These are phyloP conservation scores for Sequoia sempervirens DNA, from an alignment of 75 land plant species.

Conservation along the genomic window DNA sequence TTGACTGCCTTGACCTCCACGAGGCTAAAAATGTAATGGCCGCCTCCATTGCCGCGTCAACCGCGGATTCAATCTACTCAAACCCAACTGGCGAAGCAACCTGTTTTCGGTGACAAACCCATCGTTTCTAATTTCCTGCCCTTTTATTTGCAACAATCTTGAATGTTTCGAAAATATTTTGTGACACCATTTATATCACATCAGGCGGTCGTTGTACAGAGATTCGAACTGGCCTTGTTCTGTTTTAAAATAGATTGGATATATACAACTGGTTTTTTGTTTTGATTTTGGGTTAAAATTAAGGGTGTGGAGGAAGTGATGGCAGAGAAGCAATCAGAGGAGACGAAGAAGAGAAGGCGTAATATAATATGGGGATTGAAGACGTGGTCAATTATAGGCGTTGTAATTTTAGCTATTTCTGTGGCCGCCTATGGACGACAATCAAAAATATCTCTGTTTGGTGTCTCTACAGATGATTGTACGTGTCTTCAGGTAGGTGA, in stretches of 20 bases:
- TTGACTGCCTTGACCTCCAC: no score
- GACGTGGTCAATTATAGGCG: neutral
- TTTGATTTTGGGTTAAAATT: neutral
- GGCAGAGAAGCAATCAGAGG: neutral
- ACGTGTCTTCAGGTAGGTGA: neutral
- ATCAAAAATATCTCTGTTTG: neutral
- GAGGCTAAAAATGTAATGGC: no score
- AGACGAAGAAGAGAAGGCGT: neutral
- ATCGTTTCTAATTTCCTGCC: neutral
- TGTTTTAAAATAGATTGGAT: neutral
- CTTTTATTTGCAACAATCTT: neutral
- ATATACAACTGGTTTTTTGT: neutral
- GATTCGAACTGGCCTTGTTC: neutral
- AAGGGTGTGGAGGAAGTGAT: neutral
- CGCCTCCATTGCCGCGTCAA: no score
- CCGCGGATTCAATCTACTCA: neutral
- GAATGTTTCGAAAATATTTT: neutral
- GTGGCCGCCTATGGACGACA: slow-evolving; percentile 6
- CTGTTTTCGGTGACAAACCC: neutral
- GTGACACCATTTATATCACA: neutral
- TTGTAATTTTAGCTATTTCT: slow-evolving; percentile 4
- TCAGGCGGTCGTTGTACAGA: neutral
- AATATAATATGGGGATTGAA: neutral
- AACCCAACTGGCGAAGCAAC: neutral
- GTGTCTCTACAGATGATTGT: neutral